A percentile compares a stretch with the other conserved stretches of the same genome.
Evolutionary conservation across 495 filamentous ascomycete genomes (phyloP).

Genomic region (Hypoxylon trugodes): DNA sequence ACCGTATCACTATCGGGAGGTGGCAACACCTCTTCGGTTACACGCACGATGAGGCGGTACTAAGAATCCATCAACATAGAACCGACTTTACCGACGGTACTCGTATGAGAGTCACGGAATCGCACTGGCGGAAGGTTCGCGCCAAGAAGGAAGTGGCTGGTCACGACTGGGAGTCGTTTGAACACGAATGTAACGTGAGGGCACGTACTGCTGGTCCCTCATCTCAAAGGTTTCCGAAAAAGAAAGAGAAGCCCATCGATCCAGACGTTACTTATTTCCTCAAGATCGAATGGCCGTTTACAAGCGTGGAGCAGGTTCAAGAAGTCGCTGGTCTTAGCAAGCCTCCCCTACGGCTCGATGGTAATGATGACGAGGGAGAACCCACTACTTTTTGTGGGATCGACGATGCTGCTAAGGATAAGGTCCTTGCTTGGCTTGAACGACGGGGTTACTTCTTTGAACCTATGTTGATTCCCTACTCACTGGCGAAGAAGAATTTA

Average conservation of each 20-base stretch:
- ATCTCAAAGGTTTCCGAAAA: background rate
- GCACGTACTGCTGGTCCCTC: too few relatives aligned
- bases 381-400: background rate
- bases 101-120: too few relatives aligned
- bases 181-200: too few relatives aligned
- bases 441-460: background rate
- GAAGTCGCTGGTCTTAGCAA: background rate
- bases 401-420: background rate
- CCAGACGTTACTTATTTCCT: background rate
- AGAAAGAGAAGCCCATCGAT: background rate
- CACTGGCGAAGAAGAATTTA: background rate
- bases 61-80: too few relatives aligned
- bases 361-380: background rate
- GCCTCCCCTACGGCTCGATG: background rate
- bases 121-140: too few relatives aligned
- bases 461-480: background rate
- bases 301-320: background rate
- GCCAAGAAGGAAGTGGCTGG: too few relatives aligned
- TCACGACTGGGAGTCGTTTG: too few relatives aligned
- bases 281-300: slow-evolving; percentile 1
- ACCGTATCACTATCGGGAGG: too few relatives aligned
- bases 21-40: too few relatives aligned
- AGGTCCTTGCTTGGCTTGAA: background rate
- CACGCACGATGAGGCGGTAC: too few relatives aligned
- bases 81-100: too few relatives aligned